A percentile compares a stretch with the other conserved stretches of the same genome.
Evolutionary conservation across 1,139 yeast species (phyloP).

Genomic region (Suhomyces atakaporum): DNA sequence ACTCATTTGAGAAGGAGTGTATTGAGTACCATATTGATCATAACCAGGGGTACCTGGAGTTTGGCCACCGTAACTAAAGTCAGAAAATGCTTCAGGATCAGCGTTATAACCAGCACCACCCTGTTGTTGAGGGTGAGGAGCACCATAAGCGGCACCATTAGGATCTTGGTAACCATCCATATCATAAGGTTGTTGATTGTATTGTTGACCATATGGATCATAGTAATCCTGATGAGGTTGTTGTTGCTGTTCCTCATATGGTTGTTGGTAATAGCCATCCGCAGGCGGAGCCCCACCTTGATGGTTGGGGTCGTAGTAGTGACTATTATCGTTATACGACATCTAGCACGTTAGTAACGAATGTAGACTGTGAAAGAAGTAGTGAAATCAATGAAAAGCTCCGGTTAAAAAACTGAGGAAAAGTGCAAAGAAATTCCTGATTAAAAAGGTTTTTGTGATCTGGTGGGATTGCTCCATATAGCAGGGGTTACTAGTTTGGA

Average conservation of each 20-base stretch:
- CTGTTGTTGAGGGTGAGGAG: slow-evolving; percentile 32
- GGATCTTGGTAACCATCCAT: slow-evolving; percentile 50
- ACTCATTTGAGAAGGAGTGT: slow-evolving; percentile 81
- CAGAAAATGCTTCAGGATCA: slow-evolving; percentile 77
- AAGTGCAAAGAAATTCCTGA: slow-evolving; percentile 12
- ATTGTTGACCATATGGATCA: slow-evolving; percentile 54
- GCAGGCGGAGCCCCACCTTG: slow-evolving; percentile 33
- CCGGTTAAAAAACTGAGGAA: slow-evolving; percentile 10
- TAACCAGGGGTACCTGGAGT: slow-evolving; percentile 68
- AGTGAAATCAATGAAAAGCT: slow-evolving; percentile 7
- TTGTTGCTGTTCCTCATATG: slow-evolving; percentile 33
- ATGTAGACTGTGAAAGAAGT: slow-evolving; percentile 11
- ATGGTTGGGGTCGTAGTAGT: slow-evolving; percentile 51
- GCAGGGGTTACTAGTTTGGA: slow-evolving; percentile 12
- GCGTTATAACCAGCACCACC: slow-evolving; percentile 52
- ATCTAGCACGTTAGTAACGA: slow-evolving; percentile 27
- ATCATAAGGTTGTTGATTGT: slow-evolving; percentile 53
- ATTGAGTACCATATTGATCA: slow-evolving; percentile 78
- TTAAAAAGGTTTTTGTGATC: slow-evolving; percentile 11
- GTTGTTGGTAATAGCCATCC: slow-evolving; percentile 52
- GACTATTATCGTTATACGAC: slow-evolving; percentile 55
- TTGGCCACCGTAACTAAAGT: slow-evolving; percentile 67
- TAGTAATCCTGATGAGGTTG: slow-evolving; percentile 37
- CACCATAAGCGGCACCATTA: slow-evolving; percentile 25
- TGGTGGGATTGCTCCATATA: slow-evolving; percentile 12